Evolutionary conservation across 768 basidiomycete genomes (phyloP).

Genomic region (Hygrocybe punicea): DNA sequence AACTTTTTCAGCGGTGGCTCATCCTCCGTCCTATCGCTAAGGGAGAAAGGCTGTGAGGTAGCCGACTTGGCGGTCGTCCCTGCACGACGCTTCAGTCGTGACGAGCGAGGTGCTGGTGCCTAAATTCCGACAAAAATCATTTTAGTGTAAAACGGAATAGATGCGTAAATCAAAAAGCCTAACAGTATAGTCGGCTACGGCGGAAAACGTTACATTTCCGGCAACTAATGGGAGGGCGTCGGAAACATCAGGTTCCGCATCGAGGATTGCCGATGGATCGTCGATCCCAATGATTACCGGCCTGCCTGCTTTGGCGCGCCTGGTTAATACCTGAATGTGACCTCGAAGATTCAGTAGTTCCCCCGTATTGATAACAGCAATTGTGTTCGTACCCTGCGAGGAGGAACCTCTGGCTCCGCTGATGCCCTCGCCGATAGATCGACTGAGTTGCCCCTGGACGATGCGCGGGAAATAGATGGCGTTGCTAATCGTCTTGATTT

Average conservation of each 20-base stretch:
- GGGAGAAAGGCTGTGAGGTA: conserved; percentile 22
- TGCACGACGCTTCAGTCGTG: conserved; percentile 54
- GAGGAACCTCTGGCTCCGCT: no score
- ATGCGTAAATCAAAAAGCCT: background rate
- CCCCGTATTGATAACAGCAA: background rate
- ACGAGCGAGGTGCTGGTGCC: conserved; percentile 43
- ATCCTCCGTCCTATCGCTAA: conserved; percentile 17
- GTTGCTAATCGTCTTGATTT: no score
- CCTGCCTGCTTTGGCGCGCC: conserved; percentile 39
- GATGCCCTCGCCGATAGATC: background rate
- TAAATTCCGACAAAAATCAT: conserved; percentile 15
- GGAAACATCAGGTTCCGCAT: conserved; percentile 28
- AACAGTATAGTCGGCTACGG: conserved; percentile 22
- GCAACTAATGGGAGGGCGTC: conserved; percentile 17
- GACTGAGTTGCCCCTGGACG: background rate
- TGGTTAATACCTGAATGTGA: conserved; percentile 38
- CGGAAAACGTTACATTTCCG: background rate
- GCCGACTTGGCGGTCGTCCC: conserved; percentile 30
- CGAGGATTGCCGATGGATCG: conserved; percentile 41
- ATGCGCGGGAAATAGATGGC: background rate
- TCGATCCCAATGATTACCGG: conserved; percentile 44
- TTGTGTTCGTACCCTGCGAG: conserved; percentile 31
- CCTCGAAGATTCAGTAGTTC: conserved; percentile 1
- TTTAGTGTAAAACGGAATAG: background rate
- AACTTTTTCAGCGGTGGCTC: conserved; percentile 69